phyloP scores from a whole-genome alignment of 2,329 filamentous ascomycete species.

The Fusarium hainanense region DNA sequence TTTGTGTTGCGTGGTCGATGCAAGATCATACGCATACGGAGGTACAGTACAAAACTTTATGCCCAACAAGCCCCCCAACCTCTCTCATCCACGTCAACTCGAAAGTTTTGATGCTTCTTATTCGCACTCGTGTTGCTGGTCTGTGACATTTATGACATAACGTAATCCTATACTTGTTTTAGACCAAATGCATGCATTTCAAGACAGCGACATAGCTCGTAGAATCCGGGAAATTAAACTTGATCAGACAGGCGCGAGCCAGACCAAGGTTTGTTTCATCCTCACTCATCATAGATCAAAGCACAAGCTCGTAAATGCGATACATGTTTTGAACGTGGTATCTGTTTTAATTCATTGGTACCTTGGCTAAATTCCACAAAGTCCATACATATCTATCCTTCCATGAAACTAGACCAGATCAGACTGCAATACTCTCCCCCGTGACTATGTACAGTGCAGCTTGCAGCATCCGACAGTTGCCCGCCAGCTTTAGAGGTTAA shows the following conservation, averaged over 20 bases:
- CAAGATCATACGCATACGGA: not conserved
- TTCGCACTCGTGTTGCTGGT: constrained; percentile 13
- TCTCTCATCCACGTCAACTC: not conserved
- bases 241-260: constrained; percentile 21
- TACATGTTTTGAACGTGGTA: constrained; percentile 20
- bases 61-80: not conserved
- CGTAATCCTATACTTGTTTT: not conserved
- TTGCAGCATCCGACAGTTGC: constrained; percentile 32
- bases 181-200: not conserved
- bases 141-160: constrained; percentile 14
- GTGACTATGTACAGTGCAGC: constrained; percentile 41
- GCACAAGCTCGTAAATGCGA: not conserved
- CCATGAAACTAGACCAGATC: constrained; percentile 24
- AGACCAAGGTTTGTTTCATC: constrained; percentile 15
- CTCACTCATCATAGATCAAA: constrained; percentile 25
- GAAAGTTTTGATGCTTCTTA: not conserved
- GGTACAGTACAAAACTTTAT: constrained; percentile 1
- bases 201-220: constrained; percentile 20
- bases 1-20: constrained; percentile 4
- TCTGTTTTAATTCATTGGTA: constrained; percentile 33
- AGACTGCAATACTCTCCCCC: constrained; percentile 24
- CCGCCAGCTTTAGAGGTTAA: constrained; percentile 40
- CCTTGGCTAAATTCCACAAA: constrained; percentile 13
- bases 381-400: constrained; percentile 8
- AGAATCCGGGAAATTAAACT: constrained; percentile 11